Evolutionary conservation across 441 rosid species (phyloP), one percentile per base, ranked within the genome.

Genomic region (Lepidium campestre): DNA sequence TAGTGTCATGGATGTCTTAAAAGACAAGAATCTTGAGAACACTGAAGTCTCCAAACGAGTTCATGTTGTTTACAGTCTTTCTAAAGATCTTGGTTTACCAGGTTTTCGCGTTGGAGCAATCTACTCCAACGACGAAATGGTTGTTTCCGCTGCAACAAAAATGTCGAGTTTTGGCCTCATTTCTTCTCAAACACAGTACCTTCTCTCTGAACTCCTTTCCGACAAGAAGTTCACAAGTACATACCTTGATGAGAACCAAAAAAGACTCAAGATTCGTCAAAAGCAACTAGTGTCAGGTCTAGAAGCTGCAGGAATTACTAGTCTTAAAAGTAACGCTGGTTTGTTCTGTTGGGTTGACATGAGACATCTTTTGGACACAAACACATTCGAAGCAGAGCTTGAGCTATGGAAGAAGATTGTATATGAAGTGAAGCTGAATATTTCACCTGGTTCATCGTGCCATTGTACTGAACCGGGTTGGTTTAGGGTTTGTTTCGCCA

Each of bases 111-210:
- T 92, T 34, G 97, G 97, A 36, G 93, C 96, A 39, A 82, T 92
- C 46, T 90, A 90, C 71, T 90, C 98, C 75, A 88, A 84, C 79
- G 85, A 92, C 42, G 78, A 82, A 60, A 66, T 53, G 57, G 86
- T 92, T 31, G 89, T 90, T 36, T 85, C 87, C 0, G 86, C 98
- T 0, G 97, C 98, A 11, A 92, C 97, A 2, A 92, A 92, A 77
- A 92, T 92, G 98, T 92, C 96, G 14, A 92, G 98, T 74, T 92
- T 92, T 46, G 98, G 98, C 52, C 85, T 90, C n/a, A 86, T 92
- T 45, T 92, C 98, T n/a, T 90, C 98, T 0, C 98, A 92, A 67
- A 92, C 98, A 5, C 98, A 92, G 31, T 80, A 90, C 45, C 89
- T 92, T 52, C 85, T 92, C 41, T 78, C 98, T 0, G 80, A 82